Percentiles rank a stretch among this genome's conserved stretches.
phyloP scores from a whole-genome alignment of 176 grass and related monocot genomes.

The Avena insularis region DNA sequence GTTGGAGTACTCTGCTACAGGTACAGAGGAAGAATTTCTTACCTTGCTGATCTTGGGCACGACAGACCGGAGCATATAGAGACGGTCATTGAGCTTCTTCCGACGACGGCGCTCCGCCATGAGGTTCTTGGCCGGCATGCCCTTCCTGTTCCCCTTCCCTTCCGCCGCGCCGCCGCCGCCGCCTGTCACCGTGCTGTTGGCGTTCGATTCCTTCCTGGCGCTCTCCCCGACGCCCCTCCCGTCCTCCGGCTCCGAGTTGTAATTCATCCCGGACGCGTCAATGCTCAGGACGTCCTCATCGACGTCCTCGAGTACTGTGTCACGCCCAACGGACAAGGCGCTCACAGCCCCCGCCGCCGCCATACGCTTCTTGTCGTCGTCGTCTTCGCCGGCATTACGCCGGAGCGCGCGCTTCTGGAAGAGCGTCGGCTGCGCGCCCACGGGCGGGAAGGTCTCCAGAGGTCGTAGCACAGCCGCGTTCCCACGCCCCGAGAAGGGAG shows the following conservation, averaged over 20 bases:
- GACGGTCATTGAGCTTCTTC: slow-evolving; percentile 99
- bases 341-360: not conserved
- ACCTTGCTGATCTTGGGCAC: slow-evolving; percentile 99
- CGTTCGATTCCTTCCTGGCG: slow-evolving; percentile 71
- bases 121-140: slow-evolving; percentile 96
- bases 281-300: slow-evolving; percentile 79
- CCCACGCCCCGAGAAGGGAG: slow-evolving; percentile 60
- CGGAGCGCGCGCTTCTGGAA: slow-evolving; percentile 96
- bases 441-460: slow-evolving; percentile 77
- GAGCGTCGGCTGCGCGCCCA: slow-evolving; percentile 89
- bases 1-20: slow-evolving; percentile 1
- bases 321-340: slow-evolving; percentile 39
- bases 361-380: slow-evolving; percentile 77
- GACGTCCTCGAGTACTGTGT: slow-evolving; percentile 53
- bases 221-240: slow-evolving; percentile 59
- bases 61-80: slow-evolving; percentile 98
- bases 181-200: slow-evolving; percentile 70
- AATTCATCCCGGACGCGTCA: slow-evolving; percentile 86
- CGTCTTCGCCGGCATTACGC: slow-evolving; percentile 74
- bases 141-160: slow-evolving; percentile 89
- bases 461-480: slow-evolving; percentile 80
- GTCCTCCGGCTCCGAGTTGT: slow-evolving; percentile 89
- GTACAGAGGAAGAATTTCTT: slow-evolving; percentile 42
- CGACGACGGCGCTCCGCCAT: slow-evolving; percentile 96
- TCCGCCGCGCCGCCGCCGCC: slow-evolving; percentile 51